Percentiles rank a stretch among this genome's conserved stretches.
phyloP scores from a whole-genome alignment of 352 stramenopile genomes.

The Phytophthora meadii region DNA sequence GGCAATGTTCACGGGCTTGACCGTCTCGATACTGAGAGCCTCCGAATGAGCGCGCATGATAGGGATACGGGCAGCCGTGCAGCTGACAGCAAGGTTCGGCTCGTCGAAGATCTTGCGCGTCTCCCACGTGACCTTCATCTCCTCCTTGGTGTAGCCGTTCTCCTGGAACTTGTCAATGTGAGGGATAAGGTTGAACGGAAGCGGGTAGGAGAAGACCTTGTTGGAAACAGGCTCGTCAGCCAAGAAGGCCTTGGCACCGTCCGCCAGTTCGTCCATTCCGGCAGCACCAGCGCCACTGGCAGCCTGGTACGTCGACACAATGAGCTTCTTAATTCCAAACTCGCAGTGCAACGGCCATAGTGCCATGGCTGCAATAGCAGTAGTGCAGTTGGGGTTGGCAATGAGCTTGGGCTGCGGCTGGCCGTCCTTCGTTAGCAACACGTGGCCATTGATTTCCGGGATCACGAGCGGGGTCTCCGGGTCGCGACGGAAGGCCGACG shows the following conservation, averaged over 20 bases:
- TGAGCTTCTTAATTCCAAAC: slow-evolving; percentile 96
- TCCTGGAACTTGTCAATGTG: slow-evolving; percentile 99
- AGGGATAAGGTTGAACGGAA: slow-evolving; percentile 99
- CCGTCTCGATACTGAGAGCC: slow-evolving; percentile 95
- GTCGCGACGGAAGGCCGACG: slow-evolving; percentile 96
- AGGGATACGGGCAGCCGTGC: slow-evolving; percentile 96
- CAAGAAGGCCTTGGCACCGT: slow-evolving; percentile 84
- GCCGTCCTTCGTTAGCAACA: slow-evolving; percentile 66
- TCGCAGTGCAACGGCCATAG: slow-evolving; percentile 96
- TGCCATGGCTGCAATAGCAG: slow-evolving; percentile 97
- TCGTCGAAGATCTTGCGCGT: slow-evolving; percentile 98
- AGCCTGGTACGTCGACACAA: slow-evolving; percentile 97
- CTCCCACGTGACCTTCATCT: slow-evolving; percentile 99
- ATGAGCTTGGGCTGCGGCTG: slow-evolving; percentile 90
- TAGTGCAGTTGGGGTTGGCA: slow-evolving; percentile 99
- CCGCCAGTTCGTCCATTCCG: slow-evolving; percentile 96
- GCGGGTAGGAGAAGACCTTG: slow-evolving; percentile 96
- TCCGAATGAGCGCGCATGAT: slow-evolving; percentile 98
- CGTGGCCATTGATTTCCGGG: slow-evolving; percentile 95
- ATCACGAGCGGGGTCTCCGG: slow-evolving; percentile 93
- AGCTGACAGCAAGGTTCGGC: slow-evolving; percentile 83
- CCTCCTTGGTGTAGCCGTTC: slow-evolving; percentile 99
- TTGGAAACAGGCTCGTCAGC: slow-evolving; percentile 79
- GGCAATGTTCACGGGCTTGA: slow-evolving; percentile 88
- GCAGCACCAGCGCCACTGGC: slow-evolving; percentile 90